Conservation (phyloP, 306 rosid genomes). For the Myrica gale region DNA sequence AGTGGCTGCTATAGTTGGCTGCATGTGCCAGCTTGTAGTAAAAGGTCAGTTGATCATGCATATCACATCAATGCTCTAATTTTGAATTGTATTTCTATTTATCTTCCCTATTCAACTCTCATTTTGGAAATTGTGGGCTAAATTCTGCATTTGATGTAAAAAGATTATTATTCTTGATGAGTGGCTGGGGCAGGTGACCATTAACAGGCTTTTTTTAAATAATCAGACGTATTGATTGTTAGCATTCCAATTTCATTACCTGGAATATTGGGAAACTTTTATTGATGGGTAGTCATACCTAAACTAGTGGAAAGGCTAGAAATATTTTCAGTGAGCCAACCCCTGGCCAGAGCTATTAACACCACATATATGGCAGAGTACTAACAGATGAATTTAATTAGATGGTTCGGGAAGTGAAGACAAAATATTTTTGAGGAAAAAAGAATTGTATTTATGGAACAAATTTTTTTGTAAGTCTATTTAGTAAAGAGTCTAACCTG, state of each 20-base stretch:
- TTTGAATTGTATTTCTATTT: conserved; percentile 23
- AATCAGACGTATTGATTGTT: conserved; percentile 13
- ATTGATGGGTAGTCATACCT: background rate
- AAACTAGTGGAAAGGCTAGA: background rate
- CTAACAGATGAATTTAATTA: background rate
- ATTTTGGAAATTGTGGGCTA: conserved; percentile 5
- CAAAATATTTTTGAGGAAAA: background rate
- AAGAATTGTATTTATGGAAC: background rate
- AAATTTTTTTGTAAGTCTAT: background rate
- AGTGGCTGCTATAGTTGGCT: conserved; percentile 95
- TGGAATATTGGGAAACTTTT: background rate
- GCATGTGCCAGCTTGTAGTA: conserved; percentile 95
- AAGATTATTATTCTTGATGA: conserved; percentile 15
- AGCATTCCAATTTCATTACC: conserved; percentile 12
- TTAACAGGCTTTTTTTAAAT: conserved; percentile 9
- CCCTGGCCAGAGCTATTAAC: background rate
- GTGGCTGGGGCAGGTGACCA: conserved; percentile 9
- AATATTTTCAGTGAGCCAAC: background rate
- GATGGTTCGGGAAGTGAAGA: background rate
- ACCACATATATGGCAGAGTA: background rate
- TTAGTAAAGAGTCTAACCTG: background rate
- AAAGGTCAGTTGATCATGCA: conserved; percentile 53
- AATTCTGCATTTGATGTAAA: background rate
- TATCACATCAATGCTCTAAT: background rate
- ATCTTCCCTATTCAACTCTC: conserved; percentile 20